These are phyloP conservation scores for Ambrosiella cleistominuta DNA, from an alignment of 2,329 filamentous ascomycete genomes.

Conservation along the genomic window DNA sequence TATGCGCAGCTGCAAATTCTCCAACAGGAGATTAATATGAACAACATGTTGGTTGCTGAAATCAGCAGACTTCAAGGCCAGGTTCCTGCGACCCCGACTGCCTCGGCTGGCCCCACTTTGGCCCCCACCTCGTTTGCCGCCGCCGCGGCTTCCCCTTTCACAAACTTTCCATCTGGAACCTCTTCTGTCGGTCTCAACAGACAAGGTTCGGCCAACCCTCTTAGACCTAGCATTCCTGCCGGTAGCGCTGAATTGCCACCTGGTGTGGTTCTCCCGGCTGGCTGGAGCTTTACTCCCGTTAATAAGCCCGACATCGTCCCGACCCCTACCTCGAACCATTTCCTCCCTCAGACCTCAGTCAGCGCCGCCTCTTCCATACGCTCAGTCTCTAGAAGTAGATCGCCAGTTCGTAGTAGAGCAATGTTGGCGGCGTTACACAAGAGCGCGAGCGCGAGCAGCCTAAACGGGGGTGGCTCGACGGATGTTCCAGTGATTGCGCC, in stretches of 20 bases:
- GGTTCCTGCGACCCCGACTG: not conserved
- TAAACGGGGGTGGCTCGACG: slow-evolving; percentile 3
- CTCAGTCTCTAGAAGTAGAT: slow-evolving; percentile 9
- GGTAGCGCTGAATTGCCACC: slow-evolving; percentile 45
- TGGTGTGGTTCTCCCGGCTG: slow-evolving; percentile 44
- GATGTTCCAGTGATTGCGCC: slow-evolving; percentile 6
- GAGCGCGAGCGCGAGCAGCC: slow-evolving; percentile 11
- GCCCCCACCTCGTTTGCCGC: slow-evolving; percentile 11
- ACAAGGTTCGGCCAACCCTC: slow-evolving; percentile 7
- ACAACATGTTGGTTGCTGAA: slow-evolving; percentile 51
- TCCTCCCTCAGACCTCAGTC: slow-evolving; percentile 3
- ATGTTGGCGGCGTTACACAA: slow-evolving; percentile 13
- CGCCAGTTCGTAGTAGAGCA: slow-evolving; percentile 9
- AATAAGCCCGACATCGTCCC: slow-evolving; percentile 28
- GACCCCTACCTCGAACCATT: slow-evolving; percentile 15
- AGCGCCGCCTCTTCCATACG: slow-evolving; percentile 9
- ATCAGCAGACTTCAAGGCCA: slow-evolving; percentile 20
- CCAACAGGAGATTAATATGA: slow-evolving; percentile 48
- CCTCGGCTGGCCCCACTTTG: slow-evolving; percentile 34
- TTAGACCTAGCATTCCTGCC: slow-evolving; percentile 31
- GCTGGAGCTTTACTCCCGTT: slow-evolving; percentile 47
- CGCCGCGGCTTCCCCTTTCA: slow-evolving; percentile 13
- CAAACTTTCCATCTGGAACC: slow-evolving; percentile 2
- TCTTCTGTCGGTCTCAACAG: slow-evolving; percentile 7
- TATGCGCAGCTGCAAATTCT: slow-evolving; percentile 30